Conservation (phyloP, 768 basidiomycete genomes). For the Phaeotremella fagi region DNA sequence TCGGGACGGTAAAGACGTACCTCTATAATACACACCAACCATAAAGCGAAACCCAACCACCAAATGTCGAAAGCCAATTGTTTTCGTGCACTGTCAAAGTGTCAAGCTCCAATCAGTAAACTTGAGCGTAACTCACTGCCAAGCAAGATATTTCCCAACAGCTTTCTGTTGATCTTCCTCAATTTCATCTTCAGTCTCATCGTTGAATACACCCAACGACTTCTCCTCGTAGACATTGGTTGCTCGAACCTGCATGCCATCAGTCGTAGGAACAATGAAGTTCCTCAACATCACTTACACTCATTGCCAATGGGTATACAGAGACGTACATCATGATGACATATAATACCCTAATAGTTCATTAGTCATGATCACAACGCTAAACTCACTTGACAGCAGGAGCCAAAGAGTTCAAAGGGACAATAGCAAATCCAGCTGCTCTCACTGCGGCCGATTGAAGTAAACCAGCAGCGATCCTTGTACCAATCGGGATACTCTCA, state of each 20-base stretch:
- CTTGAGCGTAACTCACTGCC: conserved; percentile 44
- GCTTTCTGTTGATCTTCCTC: conserved; percentile 35
- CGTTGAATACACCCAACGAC: conserved; percentile 72
- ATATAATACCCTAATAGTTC: conserved; percentile 64
- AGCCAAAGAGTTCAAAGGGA: conserved; percentile 66
- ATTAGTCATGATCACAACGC: conserved; percentile 4
- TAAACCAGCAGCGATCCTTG: conserved; percentile 67
- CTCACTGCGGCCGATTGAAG: conserved; percentile 75
- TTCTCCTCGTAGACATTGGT: conserved; percentile 76
- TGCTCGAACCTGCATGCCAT: conserved; percentile 62
- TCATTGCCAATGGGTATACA: conserved; percentile 2
- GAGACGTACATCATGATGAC: conserved; percentile 75
- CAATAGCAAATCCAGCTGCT: conserved; percentile 79
- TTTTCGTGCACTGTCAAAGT: conserved; percentile 30
- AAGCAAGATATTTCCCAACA: conserved; percentile 47
- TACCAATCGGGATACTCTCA: conserved; percentile 63
- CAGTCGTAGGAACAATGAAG: background rate
- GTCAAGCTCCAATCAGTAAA: conserved; percentile 1
- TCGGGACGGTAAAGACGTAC: no score
- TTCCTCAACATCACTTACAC: background rate
- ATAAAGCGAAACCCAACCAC: conserved; percentile 83
- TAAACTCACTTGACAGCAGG: conserved; percentile 76
- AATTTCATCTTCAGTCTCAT: conserved; percentile 50
- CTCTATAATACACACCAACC: conserved; percentile 90
- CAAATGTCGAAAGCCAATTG: conserved; percentile 97